Evolutionary conservation across 495 filamentous ascomycete species (phyloP).

Genomic region (Chaetomium cochliodes): DNA sequence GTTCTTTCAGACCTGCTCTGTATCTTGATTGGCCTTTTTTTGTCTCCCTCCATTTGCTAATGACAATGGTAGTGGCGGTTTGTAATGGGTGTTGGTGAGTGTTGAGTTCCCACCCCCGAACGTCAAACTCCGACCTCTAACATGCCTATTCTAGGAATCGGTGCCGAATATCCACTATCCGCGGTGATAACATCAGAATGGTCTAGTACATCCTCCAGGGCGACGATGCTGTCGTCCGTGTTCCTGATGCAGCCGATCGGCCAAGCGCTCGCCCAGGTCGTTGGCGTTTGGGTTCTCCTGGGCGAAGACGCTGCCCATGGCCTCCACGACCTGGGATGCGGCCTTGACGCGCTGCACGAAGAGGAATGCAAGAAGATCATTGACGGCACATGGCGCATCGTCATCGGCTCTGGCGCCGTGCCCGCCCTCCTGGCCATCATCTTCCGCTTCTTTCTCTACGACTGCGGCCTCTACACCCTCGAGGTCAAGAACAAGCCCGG

Average conservation of each 20-base stretch:
- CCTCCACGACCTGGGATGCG: slow-evolving; percentile 48
- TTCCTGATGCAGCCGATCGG: slow-evolving; percentile 81
- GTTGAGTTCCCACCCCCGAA: background rate
- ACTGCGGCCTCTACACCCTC: slow-evolving; percentile 73
- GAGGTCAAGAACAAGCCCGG: slow-evolving; percentile 65
- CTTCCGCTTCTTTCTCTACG: slow-evolving; percentile 73
- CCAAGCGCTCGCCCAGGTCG: slow-evolving; percentile 64
- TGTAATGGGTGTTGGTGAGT: slow-evolving; percentile 41
- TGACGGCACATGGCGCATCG: slow-evolving; percentile 75
- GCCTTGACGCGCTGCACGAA: slow-evolving; percentile 48
- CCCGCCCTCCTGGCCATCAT: slow-evolving; percentile 70
- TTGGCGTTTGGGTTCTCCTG: slow-evolving; percentile 63
- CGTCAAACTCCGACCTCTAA: slow-evolving; percentile 50
- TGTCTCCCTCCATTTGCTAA: slow-evolving; percentile 12
- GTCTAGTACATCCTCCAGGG: slow-evolving; percentile 68
- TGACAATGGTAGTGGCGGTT: slow-evolving; percentile 35
- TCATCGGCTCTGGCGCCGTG: slow-evolving; percentile 72
- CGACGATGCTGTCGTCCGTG: slow-evolving; percentile 74
- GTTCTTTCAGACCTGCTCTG: background rate
- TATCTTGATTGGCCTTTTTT: background rate
- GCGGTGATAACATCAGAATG: slow-evolving; percentile 75
- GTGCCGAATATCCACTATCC: slow-evolving; percentile 73
- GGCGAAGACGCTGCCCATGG: slow-evolving; percentile 64
- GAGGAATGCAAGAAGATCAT: slow-evolving; percentile 65
- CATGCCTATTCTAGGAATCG: slow-evolving; percentile 61